These are phyloP conservation scores for Apophysomyces sp. DNA, from an alignment of 371 early-diverging fungal genomes.

Conservation along the genomic window DNA sequence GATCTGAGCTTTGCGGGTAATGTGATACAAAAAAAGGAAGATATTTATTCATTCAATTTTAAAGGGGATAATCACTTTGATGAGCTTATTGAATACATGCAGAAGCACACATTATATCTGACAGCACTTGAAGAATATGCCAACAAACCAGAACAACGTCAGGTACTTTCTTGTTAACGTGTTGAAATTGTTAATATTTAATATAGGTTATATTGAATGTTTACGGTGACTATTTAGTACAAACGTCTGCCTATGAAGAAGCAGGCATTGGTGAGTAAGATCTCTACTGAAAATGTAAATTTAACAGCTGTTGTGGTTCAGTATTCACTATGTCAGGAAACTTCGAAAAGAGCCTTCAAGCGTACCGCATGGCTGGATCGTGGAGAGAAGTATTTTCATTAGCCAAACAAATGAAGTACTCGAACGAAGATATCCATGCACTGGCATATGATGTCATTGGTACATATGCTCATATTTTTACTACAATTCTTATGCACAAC, in stretches of 20 bases:
- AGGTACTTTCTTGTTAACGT: slow-evolving; percentile 13
- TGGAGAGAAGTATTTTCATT: slow-evolving; percentile 76
- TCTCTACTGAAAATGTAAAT: background rate
- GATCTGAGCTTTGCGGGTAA: slow-evolving; percentile 68
- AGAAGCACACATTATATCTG: slow-evolving; percentile 64
- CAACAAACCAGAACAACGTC: slow-evolving; percentile 37
- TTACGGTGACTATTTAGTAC: slow-evolving; percentile 67
- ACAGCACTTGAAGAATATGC: slow-evolving; percentile 62
- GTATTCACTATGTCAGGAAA: slow-evolving; percentile 70
- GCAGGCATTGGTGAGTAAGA: slow-evolving; percentile 60
- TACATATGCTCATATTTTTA: background rate
- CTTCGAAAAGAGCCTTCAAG: slow-evolving; percentile 61
- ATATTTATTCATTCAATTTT: background rate
- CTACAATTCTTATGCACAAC: background rate
- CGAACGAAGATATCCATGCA: slow-evolving; percentile 44
- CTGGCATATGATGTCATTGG: slow-evolving; percentile 51
- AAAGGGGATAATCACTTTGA: slow-evolving; percentile 61
- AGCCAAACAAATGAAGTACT: slow-evolving; percentile 61
- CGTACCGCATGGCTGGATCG: slow-evolving; percentile 61
- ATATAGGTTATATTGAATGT: slow-evolving; percentile 49
- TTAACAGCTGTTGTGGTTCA: slow-evolving; percentile 1
- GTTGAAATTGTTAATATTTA: background rate
- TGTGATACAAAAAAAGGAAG: background rate
- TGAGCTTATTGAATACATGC: slow-evolving; percentile 65
- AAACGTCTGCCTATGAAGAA: slow-evolving; percentile 60